Evolutionary conservation across 1,284 basidiomycete genomes (phyloP).

Genomic region (Leccinum solheimii): DNA sequence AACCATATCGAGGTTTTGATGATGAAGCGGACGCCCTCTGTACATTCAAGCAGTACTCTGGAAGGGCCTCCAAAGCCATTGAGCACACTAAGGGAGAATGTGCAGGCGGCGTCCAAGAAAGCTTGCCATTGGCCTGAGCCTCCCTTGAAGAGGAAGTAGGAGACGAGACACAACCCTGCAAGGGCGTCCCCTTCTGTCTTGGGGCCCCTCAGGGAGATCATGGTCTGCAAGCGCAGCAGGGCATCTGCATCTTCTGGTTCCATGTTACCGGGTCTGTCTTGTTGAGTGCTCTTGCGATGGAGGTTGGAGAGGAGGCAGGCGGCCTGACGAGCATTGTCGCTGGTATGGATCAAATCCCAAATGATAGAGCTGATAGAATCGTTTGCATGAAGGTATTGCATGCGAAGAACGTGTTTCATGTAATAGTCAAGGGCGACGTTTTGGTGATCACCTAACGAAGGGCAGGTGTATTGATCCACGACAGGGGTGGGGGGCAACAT

Average conservation of each 20-base stretch:
- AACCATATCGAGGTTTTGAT: conserved; percentile 84
- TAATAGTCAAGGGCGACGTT: conserved; percentile 29
- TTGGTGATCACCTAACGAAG: conserved; percentile 19
- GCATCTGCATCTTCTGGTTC: conserved; percentile 32
- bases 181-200: conserved; percentile 67
- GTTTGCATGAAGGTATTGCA: conserved; percentile 69
- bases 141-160: conserved; percentile 71
- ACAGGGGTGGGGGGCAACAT: conserved; percentile 7
- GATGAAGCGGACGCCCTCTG: conserved; percentile 59
- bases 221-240: conserved; percentile 32
- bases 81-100: conserved; percentile 53
- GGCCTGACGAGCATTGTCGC: conserved; percentile 49
- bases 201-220: conserved; percentile 23
- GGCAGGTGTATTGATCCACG: conserved; percentile 17
- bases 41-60: conserved; percentile 48
- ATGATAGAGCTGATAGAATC: conserved; percentile 51
- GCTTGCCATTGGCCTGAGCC: conserved; percentile 66
- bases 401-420: conserved; percentile 53
- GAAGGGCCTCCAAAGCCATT: conserved; percentile 39
- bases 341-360: conserved; percentile 40
- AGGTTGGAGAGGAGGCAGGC: conserved; percentile 49
- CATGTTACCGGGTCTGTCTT: conserved; percentile 16
- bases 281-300: conserved; percentile 31
- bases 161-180: conserved; percentile 71
- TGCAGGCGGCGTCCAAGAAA: conserved; percentile 60